Percentiles rank a stretch among this genome's conserved stretches.
These are phyloP conservation scores for Leucosporidium yakuticum DNA, from an alignment of 768 basidiomycete genomes.

Conservation along the genomic window DNA sequence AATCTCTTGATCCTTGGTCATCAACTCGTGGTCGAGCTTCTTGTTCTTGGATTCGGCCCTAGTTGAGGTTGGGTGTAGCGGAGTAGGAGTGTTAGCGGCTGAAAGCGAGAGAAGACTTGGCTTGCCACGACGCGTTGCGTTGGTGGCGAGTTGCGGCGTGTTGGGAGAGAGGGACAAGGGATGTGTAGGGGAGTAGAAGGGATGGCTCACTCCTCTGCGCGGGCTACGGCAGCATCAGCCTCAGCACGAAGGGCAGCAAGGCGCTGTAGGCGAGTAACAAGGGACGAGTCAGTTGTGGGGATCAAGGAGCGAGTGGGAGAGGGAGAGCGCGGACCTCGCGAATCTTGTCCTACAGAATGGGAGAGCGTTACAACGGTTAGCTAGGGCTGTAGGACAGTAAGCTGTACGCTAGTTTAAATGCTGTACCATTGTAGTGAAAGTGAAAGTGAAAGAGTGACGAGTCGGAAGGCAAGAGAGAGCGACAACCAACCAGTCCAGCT, in stretches of 20 bases:
- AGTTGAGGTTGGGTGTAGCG: too few species aligned
- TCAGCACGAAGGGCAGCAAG: constrained; percentile 70
- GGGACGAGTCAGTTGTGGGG: constrained; percentile 4
- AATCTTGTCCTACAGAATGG: too few species aligned
- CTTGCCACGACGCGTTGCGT: too few species aligned
- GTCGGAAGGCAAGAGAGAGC: too few species aligned
- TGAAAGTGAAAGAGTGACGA: too few species aligned
- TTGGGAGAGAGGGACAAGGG: background rate
- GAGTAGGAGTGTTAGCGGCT: background rate
- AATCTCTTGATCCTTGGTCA: constrained; percentile 81
- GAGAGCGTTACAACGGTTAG: too few species aligned
- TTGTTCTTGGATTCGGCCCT: constrained; percentile 55
- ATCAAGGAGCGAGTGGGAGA: background rate
- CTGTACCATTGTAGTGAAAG: too few species aligned
- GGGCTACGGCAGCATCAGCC: constrained; percentile 69
- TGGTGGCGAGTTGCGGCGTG: background rate
- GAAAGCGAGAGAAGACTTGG: background rate
- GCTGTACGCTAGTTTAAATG: too few species aligned
- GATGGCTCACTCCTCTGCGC: constrained; percentile 60
- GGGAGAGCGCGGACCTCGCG: too few species aligned
- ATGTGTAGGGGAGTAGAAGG: background rate
- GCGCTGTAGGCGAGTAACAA: constrained; percentile 37
- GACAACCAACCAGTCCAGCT: too few species aligned
- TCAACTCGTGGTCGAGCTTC: constrained; percentile 47
- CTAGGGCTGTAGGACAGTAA: too few species aligned